Conservation (phyloP, 306 rosid genomes). For the Mimosa bimucronata region DNA sequence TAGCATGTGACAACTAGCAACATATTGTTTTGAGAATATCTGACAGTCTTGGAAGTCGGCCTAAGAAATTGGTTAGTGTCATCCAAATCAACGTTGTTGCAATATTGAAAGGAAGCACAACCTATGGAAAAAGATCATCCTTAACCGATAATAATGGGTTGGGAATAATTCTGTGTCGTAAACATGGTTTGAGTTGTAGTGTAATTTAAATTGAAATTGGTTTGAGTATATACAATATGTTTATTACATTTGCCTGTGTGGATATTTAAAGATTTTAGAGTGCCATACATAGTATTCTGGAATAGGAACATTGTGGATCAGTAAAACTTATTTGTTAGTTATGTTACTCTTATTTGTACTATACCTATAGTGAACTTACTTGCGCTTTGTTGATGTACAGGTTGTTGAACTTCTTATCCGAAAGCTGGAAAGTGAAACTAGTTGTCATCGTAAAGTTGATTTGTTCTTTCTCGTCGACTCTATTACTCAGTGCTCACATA, state of each 20-base stretch:
- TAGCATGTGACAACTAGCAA: neutral
- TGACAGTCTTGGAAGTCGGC: neutral
- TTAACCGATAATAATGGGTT: neutral
- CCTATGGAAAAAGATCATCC: neutral
- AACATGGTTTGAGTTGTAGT: constrained; percentile 12
- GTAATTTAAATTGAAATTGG: neutral
- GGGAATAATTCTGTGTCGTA: constrained; percentile 22
- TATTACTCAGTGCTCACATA: constrained; percentile 93
- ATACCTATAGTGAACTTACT: constrained; percentile 33
- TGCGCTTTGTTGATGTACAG: constrained; percentile 52
- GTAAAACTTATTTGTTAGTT: constrained; percentile 17
- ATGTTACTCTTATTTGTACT: constrained; percentile 22
- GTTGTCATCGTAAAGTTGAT: constrained; percentile 92
- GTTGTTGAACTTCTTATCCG: constrained; percentile 98
- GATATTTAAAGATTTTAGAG: constrained; percentile 1
- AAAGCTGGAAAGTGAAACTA: constrained; percentile 87
- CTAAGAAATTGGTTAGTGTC: constrained; percentile 1
- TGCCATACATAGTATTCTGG: neutral
- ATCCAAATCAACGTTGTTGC: neutral
- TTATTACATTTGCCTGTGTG: constrained; percentile 1
- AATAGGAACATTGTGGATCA: constrained; percentile 32
- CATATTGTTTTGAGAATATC: neutral
- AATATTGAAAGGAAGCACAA: constrained; percentile 5
- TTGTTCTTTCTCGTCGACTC: constrained; percentile 98
- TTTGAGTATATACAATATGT: constrained; percentile 15